Evolutionary conservation across 2,329 filamentous ascomycete genomes (phyloP).

Genomic region (Verticillium nonalfalfae): DNA sequence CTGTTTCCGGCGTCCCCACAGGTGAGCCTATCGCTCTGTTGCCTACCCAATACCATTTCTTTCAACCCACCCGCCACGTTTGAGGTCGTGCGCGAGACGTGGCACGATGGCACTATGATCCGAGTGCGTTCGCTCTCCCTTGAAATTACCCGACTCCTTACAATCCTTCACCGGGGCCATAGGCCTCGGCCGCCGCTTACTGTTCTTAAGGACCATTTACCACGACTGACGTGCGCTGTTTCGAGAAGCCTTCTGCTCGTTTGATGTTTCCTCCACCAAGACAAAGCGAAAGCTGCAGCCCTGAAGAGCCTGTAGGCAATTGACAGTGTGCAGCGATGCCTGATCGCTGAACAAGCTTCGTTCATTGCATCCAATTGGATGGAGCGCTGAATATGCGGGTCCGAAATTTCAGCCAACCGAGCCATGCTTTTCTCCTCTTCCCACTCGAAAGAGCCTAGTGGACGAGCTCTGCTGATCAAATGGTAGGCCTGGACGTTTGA

Average conservation of each 20-base stretch:
- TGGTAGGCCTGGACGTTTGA: neutral
- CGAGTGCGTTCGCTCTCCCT: neutral
- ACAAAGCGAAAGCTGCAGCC: neutral
- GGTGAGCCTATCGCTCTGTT: neutral
- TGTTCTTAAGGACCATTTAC: neutral
- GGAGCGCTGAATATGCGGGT: neutral
- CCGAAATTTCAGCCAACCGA: neutral
- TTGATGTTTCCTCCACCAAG: neutral
- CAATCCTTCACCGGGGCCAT: neutral
- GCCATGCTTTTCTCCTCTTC: neutral
- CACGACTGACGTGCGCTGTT: neutral
- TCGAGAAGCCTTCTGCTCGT: neutral
- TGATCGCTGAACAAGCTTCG: neutral
- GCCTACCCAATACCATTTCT: neutral
- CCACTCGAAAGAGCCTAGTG: neutral
- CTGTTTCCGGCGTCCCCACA: neutral
- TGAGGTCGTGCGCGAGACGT: neutral
- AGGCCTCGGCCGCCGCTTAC: neutral
- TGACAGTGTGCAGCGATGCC: neutral
- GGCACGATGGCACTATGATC: neutral
- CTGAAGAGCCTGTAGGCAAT: neutral
- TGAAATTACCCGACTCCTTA: neutral
- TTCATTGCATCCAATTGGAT: neutral
- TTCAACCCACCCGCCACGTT: neutral
- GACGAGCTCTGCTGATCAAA: neutral